Conservation (phyloP, 2,329 filamentous ascomycete genomes). For the Aphanocladium album region DNA sequence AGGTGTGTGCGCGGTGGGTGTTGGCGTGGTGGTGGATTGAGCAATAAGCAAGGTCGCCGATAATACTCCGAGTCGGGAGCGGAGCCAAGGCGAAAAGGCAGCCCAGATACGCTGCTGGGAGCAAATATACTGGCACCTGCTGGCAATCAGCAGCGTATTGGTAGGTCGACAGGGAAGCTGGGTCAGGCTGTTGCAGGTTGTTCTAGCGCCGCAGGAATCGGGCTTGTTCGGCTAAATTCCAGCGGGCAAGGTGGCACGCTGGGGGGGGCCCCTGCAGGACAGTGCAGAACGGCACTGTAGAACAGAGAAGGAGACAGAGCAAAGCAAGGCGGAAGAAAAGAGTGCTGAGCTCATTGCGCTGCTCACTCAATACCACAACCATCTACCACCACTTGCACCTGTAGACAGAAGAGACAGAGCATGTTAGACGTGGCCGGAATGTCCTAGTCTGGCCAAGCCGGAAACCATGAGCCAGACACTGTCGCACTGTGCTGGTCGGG, state of each 20-base stretch:
- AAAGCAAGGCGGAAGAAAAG: neutral
- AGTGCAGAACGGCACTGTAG: neutral
- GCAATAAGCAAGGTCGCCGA: neutral
- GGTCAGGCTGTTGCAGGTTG: neutral
- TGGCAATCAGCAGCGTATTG: neutral
- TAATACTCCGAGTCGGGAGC: conserved; percentile 10
- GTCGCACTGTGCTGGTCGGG: neutral
- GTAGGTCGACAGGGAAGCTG: neutral
- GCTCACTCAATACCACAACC: neutral
- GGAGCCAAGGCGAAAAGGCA: neutral
- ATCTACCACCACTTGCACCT: neutral
- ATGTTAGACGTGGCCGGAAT: neutral
- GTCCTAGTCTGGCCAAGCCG: neutral
- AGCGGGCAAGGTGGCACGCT: neutral
- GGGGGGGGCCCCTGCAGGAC: neutral
- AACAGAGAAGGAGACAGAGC: neutral
- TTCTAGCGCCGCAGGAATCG: neutral
- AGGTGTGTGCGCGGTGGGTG: neutral
- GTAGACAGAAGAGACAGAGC: neutral
- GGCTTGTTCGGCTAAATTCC: conserved; percentile 6
- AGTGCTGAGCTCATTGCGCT: neutral
- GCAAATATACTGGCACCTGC: neutral
- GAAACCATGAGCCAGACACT: neutral
- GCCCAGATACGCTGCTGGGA: neutral
- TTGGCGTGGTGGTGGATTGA: neutral